Percentiles rank a stretch among this genome's conserved stretches.
Evolutionary conservation across 306 rosid genomes (phyloP).

Genomic region (Crotalaria pallida): DNA sequence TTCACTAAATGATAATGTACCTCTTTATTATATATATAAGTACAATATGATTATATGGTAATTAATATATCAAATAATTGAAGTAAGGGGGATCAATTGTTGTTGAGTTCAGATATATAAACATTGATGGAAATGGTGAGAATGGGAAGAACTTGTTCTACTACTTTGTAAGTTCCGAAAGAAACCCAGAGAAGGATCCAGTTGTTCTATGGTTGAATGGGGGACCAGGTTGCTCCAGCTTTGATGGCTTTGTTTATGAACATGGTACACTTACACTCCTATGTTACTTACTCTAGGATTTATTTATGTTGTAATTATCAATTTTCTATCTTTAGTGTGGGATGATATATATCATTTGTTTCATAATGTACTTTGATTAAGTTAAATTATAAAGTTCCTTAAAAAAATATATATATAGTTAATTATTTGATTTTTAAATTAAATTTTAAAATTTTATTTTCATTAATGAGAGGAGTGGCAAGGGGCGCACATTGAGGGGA

Average conservation of each 20-base stretch:
- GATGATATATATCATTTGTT: too few relatives aligned
- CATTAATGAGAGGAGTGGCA: too few relatives aligned
- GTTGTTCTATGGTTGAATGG: conserved; percentile 89
- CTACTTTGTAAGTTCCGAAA: conserved; percentile 67
- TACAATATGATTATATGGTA: not conserved
- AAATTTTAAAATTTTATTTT: too few relatives aligned
- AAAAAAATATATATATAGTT: too few relatives aligned
- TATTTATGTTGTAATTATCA: too few relatives aligned
- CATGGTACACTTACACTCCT: conserved; percentile 40
- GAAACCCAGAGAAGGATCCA: conserved; percentile 62
- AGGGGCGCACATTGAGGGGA: too few relatives aligned
- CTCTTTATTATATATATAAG: not conserved
- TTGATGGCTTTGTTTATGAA: conserved; percentile 82
- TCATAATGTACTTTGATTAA: too few relatives aligned
- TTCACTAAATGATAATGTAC: not conserved
- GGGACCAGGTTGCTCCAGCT: conserved; percentile 93
- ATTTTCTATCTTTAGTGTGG: too few relatives aligned
- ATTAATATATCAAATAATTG: not conserved
- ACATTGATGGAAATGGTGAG: conserved; percentile 26
- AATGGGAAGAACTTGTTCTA: conserved; percentile 67
- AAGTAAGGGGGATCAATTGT: too few relatives aligned
- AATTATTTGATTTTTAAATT: too few relatives aligned
- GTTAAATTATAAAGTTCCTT: too few relatives aligned
- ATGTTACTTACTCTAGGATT: not conserved
- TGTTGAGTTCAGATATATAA: conserved; percentile 25